Base-by-base conservation (phyloP, 2,329 filamentous ascomycete genomes). In the Colletotrichum tanaceti region DNA sequence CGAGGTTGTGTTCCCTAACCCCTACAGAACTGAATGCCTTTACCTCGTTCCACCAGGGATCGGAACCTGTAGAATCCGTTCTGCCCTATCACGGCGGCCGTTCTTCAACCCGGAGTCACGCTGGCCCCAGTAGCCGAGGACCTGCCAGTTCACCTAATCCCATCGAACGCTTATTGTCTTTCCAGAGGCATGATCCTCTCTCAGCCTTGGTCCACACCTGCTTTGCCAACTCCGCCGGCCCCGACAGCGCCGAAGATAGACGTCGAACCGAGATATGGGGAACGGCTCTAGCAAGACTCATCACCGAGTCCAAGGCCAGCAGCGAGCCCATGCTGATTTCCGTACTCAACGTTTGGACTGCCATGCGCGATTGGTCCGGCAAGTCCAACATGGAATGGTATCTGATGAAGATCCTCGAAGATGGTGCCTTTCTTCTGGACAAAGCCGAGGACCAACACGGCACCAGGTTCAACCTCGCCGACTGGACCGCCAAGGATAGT, bases 301-400 rank as follows among this genome's bases (percentile, higher is more conserved):
- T 98, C 64, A 88, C 89, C 54, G 89, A 93, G 71, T 90, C 89
- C 74, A 94, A 91, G 76, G 89, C 88, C 39, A 92, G 89, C 63
- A 90, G 91, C 72, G 92, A 96, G 76, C 90, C 92, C 65, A 91
- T 98, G 65, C 86, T 98, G 66, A 90, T 93, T 71, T 91, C 92
- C 55, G 89, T 98, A 41, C 86, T 99, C 58, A 94, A 96, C 78
- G 90, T 93, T 65, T 98, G 94, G 92, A 90, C 93, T 59, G 86
- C 89, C 64, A 92, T 94, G 86, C 90, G 93, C 71, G 91, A 94
- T 78, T 98, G 95, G 94, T 92, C 93, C 47, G 93, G 93, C 65
- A 94, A 91, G 74, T 89, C 91, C 73, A 96, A 94, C 72, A 90
- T 99, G 84, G 94, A 98, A 80, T 92, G 93, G 80, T 98, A 95